A percentile compares a stretch with the other conserved stretches of the same genome.
phyloP scores from a whole-genome alignment of 2,329 filamentous ascomycete genomes.

The Aspergillus hiratsukae region DNA sequence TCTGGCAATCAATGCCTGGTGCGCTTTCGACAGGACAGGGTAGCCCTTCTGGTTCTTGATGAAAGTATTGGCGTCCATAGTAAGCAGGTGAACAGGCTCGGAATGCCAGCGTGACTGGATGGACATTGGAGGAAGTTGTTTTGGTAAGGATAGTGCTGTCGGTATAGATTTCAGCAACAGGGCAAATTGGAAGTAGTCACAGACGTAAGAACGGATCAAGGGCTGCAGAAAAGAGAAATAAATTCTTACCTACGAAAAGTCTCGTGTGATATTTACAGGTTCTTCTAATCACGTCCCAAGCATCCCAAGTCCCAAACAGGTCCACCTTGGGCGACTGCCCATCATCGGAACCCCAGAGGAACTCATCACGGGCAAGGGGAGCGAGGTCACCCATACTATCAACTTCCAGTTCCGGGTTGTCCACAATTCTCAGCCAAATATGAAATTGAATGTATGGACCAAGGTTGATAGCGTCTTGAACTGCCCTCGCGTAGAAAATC shows the following conservation, averaged over 20 bases:
- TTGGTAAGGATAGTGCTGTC: conserved; percentile 55
- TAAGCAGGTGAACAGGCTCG: conserved; percentile 56
- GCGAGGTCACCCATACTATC: conserved; percentile 43
- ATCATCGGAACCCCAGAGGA: conserved; percentile 27
- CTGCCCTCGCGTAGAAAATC: conserved; percentile 74
- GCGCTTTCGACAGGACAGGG: conserved; percentile 54
- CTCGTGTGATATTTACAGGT: conserved; percentile 79
- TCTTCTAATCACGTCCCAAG: conserved; percentile 83
- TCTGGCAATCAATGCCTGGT: conserved; percentile 54
- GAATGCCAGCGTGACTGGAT: conserved; percentile 61
- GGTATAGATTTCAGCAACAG: conserved; percentile 15
- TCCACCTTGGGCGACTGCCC: conserved; percentile 52
- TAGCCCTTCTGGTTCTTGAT: conserved; percentile 56
- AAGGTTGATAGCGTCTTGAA: conserved; percentile 72
- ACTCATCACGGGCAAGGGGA: conserved; percentile 40
- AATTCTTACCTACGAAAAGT: conserved; percentile 73
- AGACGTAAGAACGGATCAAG: neutral
- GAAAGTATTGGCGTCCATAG: conserved; percentile 51
- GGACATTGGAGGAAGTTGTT: conserved; percentile 52
- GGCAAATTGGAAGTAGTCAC: neutral
- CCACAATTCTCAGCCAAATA: conserved; percentile 78
- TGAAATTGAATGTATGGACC: conserved; percentile 75
- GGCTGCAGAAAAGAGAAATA: neutral
- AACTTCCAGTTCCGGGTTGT: conserved; percentile 57
- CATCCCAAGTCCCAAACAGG: conserved; percentile 80